Evolutionary conservation across 2,329 filamentous ascomycete genomes (phyloP), one percentile per base, ranked within the genome.

Genomic region (Bimuria novae-zelandiae): DNA sequence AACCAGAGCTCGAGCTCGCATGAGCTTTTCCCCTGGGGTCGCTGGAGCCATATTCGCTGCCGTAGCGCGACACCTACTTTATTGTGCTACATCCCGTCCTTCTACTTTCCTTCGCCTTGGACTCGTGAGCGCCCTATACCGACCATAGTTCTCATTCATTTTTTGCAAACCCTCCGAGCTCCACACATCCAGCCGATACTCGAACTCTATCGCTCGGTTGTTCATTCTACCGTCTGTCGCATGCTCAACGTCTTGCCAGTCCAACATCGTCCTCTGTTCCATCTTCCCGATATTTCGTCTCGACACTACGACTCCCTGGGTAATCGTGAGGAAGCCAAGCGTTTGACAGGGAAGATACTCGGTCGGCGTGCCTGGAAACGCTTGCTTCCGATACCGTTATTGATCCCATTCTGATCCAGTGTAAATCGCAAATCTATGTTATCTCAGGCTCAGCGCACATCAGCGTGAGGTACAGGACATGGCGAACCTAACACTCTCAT

Each of bases 401-500:
- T 33, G 4, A 37, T 5, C 33, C 14, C 21, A 27, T 10, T 7
- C 17, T 14, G 11, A 16, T 11, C 7, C 22, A 30, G 33, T 19
- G n/a, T 47, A 8, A 27, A 32, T 32, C 19, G 25, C 30, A 45
- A 19, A 43, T 60, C 51, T 56, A 73, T 71, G 67, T 63, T 23
- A 37, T 29, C 23, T 19, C 21, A 29, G 5, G 10, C 23, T 21
- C 22, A 30, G 14, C 35, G 40, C 25, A 43, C 14, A 49, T 27
- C 25, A 37, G 14, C 43, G 52, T 42, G 22, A 44, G 40, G 40
- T 29, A 47, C 55, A 54, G 50, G 51, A 73, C 14, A 54, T 73
- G 69, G 59, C 66, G 45, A 74, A 72, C 56, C 49, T 59, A 52
- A 68, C 69, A 54, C 48, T 63, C 44, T 51, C 60, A 29, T 64